Percentiles rank a stretch among this genome's conserved stretches.
Conservation (phyloP, 441 rosid genomes). For the Mallotus japonicus region DNA sequence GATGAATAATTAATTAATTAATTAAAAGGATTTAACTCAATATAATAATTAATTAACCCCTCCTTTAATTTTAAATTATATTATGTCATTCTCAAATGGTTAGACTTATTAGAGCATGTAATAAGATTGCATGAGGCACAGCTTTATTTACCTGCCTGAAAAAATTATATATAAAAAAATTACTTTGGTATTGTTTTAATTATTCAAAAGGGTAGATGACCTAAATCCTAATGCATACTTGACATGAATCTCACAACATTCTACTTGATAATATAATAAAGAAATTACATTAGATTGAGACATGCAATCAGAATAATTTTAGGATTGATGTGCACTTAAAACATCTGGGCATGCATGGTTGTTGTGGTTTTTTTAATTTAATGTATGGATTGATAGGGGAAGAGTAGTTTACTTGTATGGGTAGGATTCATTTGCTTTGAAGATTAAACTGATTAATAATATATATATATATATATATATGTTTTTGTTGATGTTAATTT, state of each 20-base stretch:
- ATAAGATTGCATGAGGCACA: constrained; percentile 36
- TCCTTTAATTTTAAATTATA: background rate
- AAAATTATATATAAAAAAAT: background rate
- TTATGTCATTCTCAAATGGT: constrained; percentile 18
- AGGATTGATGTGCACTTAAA: too few relatives aligned
- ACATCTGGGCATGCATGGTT: too few relatives aligned
- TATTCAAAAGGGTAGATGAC: constrained; percentile 35
- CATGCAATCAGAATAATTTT: background rate
- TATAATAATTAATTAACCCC: too few relatives aligned
- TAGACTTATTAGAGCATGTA: constrained; percentile 15
- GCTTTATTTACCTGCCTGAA: constrained; percentile 2
- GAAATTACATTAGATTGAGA: background rate
- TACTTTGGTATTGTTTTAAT: background rate
- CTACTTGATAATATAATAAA: constrained; percentile 24
- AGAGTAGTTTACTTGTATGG: background rate
- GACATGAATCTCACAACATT: constrained; percentile 32
- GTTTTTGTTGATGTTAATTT: background rate
- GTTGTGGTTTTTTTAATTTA: too few relatives aligned
- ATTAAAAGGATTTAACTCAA: background rate
- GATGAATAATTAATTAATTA: background rate
- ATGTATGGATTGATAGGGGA: too few relatives aligned
- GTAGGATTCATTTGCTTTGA: background rate
- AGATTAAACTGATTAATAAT: background rate
- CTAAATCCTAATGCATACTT: constrained; percentile 35
- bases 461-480: background rate